Base-by-base conservation (phyloP, 1,139 yeast genomes). In the Candida labiduridarum region DNA sequence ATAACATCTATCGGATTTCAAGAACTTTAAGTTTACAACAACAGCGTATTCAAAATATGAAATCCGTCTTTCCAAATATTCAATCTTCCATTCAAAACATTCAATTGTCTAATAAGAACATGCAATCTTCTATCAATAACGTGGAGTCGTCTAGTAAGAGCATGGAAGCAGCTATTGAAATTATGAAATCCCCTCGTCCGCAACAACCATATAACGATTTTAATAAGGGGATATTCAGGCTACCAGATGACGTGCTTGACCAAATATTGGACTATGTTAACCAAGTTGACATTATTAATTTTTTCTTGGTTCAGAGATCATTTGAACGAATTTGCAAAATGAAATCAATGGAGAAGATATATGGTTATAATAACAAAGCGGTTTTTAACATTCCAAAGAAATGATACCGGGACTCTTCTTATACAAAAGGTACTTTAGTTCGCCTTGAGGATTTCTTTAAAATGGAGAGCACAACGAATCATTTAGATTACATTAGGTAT, bases 161-260 rank as follows among this genome's bases (percentile, higher is more conserved):
- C 22, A 19, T 3, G 22, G 22, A 19, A 19, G 22, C 22, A 19
- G 22, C 22, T 19, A 19, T 19, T 19, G 4, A 19, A 19, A 19
- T 19, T 19, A 4, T 19, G 22, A 4, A 19, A 19, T 19, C 22
- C 22, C 3, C 22, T 19, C 22, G 22, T 30, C 14, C 34, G 8
- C 4, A 9, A 11, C 12, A 5, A 30, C 34, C 34, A 30, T n/a
- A n/a, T 3, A 45, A 56, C 41, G 52, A 51, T 27, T 44, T 41
- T 16, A 22, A 4, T 27, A 47, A 39, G 18, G 47, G 50, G 10
- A 43, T 43, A 2, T 47, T 38, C 31, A 47, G 14, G 12, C 29
- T 46, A 8, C 45, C 41, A 8, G 39, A 34, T 41, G 45, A 46
- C 7, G 14, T 46, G 12, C 14, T 34, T 10, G 39, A 18, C 4